Base-by-base conservation (phyloP, 768 basidiomycete genomes). In the Trametes coccinea region DNA sequence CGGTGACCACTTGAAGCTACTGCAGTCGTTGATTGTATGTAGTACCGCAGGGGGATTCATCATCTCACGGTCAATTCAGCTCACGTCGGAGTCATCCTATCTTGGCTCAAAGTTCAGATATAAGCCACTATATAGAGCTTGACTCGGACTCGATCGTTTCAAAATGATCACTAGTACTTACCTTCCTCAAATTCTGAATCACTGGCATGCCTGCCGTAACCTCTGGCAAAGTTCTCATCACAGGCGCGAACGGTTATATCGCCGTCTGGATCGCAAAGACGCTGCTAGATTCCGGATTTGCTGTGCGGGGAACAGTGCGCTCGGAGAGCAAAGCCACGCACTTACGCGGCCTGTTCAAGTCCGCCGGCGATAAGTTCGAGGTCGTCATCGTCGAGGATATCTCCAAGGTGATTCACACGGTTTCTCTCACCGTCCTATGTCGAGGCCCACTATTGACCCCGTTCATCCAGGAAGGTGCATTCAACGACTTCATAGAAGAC, bases 401-500 rank as follows among this genome's bases (percentile, higher is more conserved):
- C 62, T 77, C 77, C 7, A 70, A 78, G 74, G 83, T 22, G 22
- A 22, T 83, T 46, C 53, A 76, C 56, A 6, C 31, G 27, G 17
- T 8, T 40, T 29, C 34, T 37, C 34, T 5, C 3, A 2, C 2
- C 14, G 11, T 27, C 14, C 1, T 4, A 40, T 16, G 22, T 5
- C 2, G 11, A 2, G 2, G 5, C 16, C 37, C 11, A 14, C 22
- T 5, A 17, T 31, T 31, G 43, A 53, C 29, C 8, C 31, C 7
- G 33, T 4, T 9, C 29, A 6, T 30, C 2, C 34, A 86, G 85
- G 80, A 80, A 3, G 84, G 83, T 5, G 89, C 87, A 0, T 95
- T 92, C 63, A 89, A 93, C 69, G 85, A 90, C 53, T 90, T 85
- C 0, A 87, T 92, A 60, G 82, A 86, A 71, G 90, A 81, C 1